Evolutionary conservation across 768 basidiomycete species (phyloP), one percentile per base, ranked within the genome.

Genomic region (Tulasnella sp.): DNA sequence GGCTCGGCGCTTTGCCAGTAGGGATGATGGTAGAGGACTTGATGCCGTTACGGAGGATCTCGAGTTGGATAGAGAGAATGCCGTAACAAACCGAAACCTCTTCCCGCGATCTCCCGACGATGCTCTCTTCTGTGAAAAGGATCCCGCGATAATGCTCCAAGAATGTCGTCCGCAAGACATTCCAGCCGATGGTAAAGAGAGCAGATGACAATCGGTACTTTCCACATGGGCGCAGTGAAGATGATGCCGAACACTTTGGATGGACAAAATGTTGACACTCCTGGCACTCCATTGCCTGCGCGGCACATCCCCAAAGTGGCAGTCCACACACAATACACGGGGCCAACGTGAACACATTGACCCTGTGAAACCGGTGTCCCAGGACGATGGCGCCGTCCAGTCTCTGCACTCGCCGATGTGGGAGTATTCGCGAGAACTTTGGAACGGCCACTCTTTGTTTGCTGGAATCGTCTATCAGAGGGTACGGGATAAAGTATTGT

Each of bases 331-430:
- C 66, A 61, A 78, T 75, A 66, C 89, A 92, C 8, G 84, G 74
- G n/a, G 79, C 78, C 7, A 90, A 69, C 24, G 81, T 84, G 70
- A 91, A 90, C 44, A 87, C 68, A 64, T 84, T 89, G 60, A 81
- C 77, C 8, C 70, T 65, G 42, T 70, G 69, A 67, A 91, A 83
- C 1, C 66, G 64, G 65, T 90, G 87, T 30, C 72, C 66, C 12
- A 72, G 71, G 30, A 67, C 65, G 49, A 62, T 63, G 22, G 69
- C 53, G 44, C 61, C 42, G 25, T 63, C 63, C 12, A 64, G 56
- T 21, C 55, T 62, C 17, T 30, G 59, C 15, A 66, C 65, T 49
- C 69, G 68, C 49, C 71, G 69, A 34, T 69, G 65, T 21, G 71
- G 66, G 12, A 77, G 67, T 45, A 80, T 63, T 29, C 71, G 67